Base-by-base conservation (phyloP, 768 basidiomycete genomes). In the Russula foetens region DNA sequence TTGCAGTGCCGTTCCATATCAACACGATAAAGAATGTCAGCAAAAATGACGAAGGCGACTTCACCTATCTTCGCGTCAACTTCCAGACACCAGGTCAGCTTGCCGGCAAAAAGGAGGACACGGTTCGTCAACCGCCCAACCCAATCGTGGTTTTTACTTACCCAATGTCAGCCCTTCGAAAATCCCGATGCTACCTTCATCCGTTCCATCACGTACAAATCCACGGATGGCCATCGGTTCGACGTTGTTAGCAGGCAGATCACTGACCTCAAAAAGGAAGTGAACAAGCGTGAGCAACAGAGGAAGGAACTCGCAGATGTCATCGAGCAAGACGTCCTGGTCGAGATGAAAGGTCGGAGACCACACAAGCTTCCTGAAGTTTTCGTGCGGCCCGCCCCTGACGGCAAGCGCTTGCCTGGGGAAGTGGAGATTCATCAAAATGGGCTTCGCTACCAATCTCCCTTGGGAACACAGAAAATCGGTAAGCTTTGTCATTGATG, bases 301-400 rank as follows among this genome's bases (percentile, higher is more conserved):
- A 90, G 92, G 80, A 97, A 95, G 72, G 95, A 98, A 71, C 86
- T 98, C 85, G 96, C 96, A 2, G 96, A 99, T 69, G 96, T 98
- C 46, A 82, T 98, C 50, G 93, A 98, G 71, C 97, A 99, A 77
- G 97, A 88, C 58, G 84, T 82, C 53, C 79, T 98, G 15, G 75
- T 88, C 50, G 97, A 98, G 73, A 73, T 96, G 59, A 96, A 92
- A 74, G 91, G 92, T 59, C 80, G 92, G 62, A 79, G 92, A 62
- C 93, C 96, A 17, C 80, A 81, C 60, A 90, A 88, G 68, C 81
- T 98, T 68, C 85, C 88, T 4, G 94, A 98, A 71, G 92, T 95
- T 0, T 95, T 95, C 69, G 85, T 97, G 51, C 83, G 95, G 17
- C 97, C 97, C 26, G 90, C 93, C 6, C 79, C 94, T 31, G 97